Evolutionary conservation across 306 rosid species (phyloP).

Genomic region (Clitoria ternatea): DNA sequence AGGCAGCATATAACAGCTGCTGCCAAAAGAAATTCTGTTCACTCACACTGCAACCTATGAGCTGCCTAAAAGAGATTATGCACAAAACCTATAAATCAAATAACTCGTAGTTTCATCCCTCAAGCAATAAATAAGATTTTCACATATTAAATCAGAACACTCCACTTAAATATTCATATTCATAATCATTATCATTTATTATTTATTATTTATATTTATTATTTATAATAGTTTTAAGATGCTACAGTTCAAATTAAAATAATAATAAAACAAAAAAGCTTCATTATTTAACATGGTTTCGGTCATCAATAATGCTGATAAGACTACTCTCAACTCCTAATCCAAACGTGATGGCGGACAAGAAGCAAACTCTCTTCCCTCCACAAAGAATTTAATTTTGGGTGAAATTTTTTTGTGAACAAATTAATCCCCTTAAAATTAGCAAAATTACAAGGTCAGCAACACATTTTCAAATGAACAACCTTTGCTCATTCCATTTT

Average conservation of each 20-base stretch:
- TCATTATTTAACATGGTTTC: background rate
- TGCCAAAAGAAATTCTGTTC: background rate
- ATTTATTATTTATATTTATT: no score
- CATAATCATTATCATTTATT: background rate
- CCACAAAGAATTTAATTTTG: no score
- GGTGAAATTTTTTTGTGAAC: no score
- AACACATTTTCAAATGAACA: background rate
- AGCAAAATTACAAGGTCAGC: background rate
- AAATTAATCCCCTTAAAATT: background rate
- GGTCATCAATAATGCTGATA: background rate
- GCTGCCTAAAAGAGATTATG: background rate
- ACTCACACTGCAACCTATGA: background rate
- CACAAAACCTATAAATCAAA: background rate
- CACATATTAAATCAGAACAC: background rate
- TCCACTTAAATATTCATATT: background rate
- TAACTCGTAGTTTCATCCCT: background rate
- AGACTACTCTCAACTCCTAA: background rate
- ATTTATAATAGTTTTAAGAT: no score
- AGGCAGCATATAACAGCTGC: background rate
- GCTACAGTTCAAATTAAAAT: background rate
- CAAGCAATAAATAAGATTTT: background rate
- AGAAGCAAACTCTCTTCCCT: no score
- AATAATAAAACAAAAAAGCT: background rate
- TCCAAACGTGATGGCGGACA: background rate
- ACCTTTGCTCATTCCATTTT: background rate